These are phyloP conservation scores for Nepenthes mirabilis DNA, from an alignment of 148 eudicot genomes.

Conservation along the genomic window DNA sequence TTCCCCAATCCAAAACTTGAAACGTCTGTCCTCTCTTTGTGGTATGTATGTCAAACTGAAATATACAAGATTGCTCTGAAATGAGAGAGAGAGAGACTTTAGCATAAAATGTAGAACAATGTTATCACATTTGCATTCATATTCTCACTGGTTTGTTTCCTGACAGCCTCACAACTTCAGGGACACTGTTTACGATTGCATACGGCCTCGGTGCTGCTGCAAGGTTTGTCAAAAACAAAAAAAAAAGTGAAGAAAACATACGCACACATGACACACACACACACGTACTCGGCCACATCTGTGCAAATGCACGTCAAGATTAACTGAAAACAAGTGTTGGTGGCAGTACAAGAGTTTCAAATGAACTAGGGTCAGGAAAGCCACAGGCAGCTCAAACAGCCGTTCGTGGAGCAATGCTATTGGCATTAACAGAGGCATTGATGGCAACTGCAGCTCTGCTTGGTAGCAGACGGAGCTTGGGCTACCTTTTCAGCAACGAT, in stretches of 20 bases:
- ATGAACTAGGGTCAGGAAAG: slow-evolving; percentile 29
- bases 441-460: slow-evolving; percentile 7
- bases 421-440: slow-evolving; percentile 10
- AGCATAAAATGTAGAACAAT: neutral
- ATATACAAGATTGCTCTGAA: neutral
- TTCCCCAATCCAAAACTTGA: slow-evolving; percentile 27
- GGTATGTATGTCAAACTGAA: slow-evolving; percentile 5
- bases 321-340: slow-evolving; percentile 2
- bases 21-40: slow-evolving; percentile 15
- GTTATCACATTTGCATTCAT: neutral
- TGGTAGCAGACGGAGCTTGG: slow-evolving; percentile 10
- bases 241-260: too few relatives aligned
- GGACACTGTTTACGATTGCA: slow-evolving; percentile 3
- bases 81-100: neutral
- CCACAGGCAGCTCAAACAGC: slow-evolving; percentile 13
- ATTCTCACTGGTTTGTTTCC: neutral
- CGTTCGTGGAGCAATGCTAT: slow-evolving; percentile 10
- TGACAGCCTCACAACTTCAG: slow-evolving; percentile 3
- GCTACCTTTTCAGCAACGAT: slow-evolving; percentile 23
- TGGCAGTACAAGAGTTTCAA: slow-evolving; percentile 23
- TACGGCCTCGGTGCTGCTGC: slow-evolving; percentile 13
- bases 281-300: too few relatives aligned
- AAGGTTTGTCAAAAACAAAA: slow-evolving; percentile 1
- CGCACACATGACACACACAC: too few relatives aligned
- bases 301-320: too few relatives aligned